Conservation (phyloP, 805 yeast species). For the Brettanomyces anomalus region DNA sequence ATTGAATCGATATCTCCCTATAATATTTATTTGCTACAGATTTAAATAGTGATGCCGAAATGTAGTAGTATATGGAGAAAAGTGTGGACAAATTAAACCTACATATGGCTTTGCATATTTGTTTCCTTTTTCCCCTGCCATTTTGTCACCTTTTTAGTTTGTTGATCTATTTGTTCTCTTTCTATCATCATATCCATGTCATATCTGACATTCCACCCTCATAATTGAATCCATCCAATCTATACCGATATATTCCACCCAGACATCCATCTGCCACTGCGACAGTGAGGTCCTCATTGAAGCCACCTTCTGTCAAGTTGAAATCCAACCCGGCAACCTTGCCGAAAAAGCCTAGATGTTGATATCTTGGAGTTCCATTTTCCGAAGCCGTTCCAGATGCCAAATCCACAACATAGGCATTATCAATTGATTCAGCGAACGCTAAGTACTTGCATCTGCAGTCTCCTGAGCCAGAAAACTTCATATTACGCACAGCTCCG, state of each 20-base stretch:
- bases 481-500: conserved; percentile 46
- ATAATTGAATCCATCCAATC: conserved; percentile 15
- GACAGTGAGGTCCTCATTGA: conserved; percentile 39
- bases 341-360: conserved; percentile 47
- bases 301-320: conserved; percentile 29
- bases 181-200: conserved; percentile 10
- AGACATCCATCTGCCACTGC: conserved; percentile 48
- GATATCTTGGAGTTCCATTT: conserved; percentile 17
- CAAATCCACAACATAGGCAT: conserved; percentile 40
- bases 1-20: not conserved
- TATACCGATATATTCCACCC: conserved; percentile 49
- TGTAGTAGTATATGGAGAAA: no score
- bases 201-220: conserved; percentile 6
- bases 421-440: conserved; percentile 54
- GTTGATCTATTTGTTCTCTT: not conserved
- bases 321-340: conserved; percentile 49
- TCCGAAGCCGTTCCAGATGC: not conserved
- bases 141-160: no score
- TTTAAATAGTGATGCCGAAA: not conserved
- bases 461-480: conserved; percentile 35
- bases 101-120: no score
- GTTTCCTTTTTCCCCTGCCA: no score
- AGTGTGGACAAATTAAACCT: no score
- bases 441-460: conserved; percentile 27
- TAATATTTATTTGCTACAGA: no score